Base-by-base conservation (phyloP, 805 yeast genomes). In the Metschnikowia lachancei region DNA sequence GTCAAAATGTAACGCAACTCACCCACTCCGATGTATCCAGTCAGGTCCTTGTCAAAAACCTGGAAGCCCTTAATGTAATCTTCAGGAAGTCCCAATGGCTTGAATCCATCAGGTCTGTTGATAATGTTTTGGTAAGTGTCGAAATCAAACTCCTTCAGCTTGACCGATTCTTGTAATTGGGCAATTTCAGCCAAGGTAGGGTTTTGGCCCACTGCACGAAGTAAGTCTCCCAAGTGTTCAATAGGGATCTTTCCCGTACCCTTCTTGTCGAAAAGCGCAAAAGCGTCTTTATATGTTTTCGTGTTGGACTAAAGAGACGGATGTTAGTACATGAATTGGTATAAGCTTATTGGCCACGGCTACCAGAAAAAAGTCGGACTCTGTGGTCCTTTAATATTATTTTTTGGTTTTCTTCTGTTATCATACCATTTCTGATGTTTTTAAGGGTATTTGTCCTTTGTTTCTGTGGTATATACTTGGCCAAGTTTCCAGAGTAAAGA, bases 121-220 rank as follows among this genome's bases (percentile, higher is more conserved):
- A 87, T 82, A 59, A 88, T 77, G 64, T 80, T 78, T 49, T 83
- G 81, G 67, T 86, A 89, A 13, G 88, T 80, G 49, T 83, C 91
- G 55, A 83, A 89, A 60, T 85, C 88, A 55, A 88, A 73, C 52
- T 77, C 83, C 45, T 61, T 61, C 49, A 71, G 54, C 24, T 79
- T 71, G 47, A 72, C 63, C 2, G 68, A 59, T 40, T 59, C 56
- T 58, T 72, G 76, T 52, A 72, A 70, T 47, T 70, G 75, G n/a
- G 72, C 54, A 52, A 90, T 86, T 69, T 90, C 96, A 18, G 91
- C 86, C 60, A 89, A 78, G 3, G 99, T 91, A 53, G 99, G 99
- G 74, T 94, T 94, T 74, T 92, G 98, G 33, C 99, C 99, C 50
- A 94, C 91, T 1, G 99, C 97, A 65, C 99, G 81, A 50, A 94